Conservation (phyloP, 2,329 filamentous ascomycete genomes). For the Xylariaceae sp. region DNA sequence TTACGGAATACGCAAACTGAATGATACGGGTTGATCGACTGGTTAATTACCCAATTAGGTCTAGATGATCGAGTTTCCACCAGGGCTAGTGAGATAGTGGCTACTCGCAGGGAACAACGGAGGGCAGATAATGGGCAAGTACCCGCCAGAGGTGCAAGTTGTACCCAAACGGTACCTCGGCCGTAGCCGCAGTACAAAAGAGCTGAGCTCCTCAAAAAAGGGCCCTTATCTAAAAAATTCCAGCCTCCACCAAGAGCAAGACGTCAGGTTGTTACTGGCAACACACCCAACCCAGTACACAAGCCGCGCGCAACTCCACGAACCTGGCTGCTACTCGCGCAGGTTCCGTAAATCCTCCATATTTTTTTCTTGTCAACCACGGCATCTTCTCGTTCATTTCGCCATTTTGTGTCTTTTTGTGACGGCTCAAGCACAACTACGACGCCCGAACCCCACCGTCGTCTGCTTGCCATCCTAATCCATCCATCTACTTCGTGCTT, state of each 20-base stretch:
- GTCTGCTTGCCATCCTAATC: slow-evolving; percentile 1
- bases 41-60: neutral
- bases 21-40: too few relatives aligned
- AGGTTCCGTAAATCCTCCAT: neutral
- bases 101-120: neutral
- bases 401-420: neutral
- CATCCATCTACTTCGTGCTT: neutral
- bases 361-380: neutral
- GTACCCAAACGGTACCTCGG: neutral
- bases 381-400: neutral
- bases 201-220: slow-evolving; percentile 4
- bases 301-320: slow-evolving; percentile 11
- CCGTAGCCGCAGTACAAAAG: neutral
- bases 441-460: slow-evolving; percentile 3
- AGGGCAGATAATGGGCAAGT: neutral
- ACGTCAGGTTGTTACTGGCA: neutral
- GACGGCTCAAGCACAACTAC: neutral
- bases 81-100: neutral
- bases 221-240: slow-evolving; percentile 23
- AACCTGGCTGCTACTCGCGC: slow-evolving; percentile 9
- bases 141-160: neutral
- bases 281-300: neutral
- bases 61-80: neutral
- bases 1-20: too few relatives aligned
- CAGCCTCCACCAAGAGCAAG: slow-evolving; percentile 19